Conservation (phyloP, 495 filamentous ascomycete genomes). For the Podospora comata region DNA sequence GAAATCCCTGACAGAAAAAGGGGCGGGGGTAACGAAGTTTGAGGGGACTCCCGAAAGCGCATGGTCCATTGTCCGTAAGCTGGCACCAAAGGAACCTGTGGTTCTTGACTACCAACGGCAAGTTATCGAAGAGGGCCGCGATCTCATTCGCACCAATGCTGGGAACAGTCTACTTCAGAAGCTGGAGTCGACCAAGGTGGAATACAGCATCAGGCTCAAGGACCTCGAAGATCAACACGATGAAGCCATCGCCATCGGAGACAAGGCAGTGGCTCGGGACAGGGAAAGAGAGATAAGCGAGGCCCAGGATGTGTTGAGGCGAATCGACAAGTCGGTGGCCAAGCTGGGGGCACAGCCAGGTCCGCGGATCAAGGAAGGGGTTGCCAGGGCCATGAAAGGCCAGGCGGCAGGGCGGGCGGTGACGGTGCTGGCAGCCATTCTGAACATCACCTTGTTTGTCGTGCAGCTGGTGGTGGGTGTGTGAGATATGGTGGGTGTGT, state of each 20-base stretch:
- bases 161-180: slow-evolving; percentile 2
- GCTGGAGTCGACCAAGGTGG: slow-evolving; percentile 4
- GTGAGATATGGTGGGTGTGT: background rate
- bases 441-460: slow-evolving; percentile 6
- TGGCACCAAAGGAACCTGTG: background rate
- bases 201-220: slow-evolving; percentile 3
- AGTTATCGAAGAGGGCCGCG: slow-evolving; percentile 1
- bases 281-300: background rate
- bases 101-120: slow-evolving; percentile 4
- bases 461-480: slow-evolving; percentile 5
- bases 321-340: background rate
- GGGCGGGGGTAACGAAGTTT: background rate
- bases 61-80: background rate
- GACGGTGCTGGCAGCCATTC: slow-evolving; percentile 1
- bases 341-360: slow-evolving; percentile 4
- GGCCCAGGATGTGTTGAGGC: background rate
- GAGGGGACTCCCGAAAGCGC: background rate
- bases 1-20: slow-evolving; percentile 13
- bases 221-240: background rate
- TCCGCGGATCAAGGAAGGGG: slow-evolving; percentile 2
- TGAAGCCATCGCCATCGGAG: background rate
- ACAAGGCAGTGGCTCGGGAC: background rate
- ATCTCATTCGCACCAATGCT: background rate
- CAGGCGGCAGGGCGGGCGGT: slow-evolving; percentile 1
- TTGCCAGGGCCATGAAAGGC: background rate